A percentile compares a stretch with the other conserved stretches of the same genome.
phyloP scores from a whole-genome alignment of 2,329 filamentous ascomycete species.

The Alternaria alternata region DNA sequence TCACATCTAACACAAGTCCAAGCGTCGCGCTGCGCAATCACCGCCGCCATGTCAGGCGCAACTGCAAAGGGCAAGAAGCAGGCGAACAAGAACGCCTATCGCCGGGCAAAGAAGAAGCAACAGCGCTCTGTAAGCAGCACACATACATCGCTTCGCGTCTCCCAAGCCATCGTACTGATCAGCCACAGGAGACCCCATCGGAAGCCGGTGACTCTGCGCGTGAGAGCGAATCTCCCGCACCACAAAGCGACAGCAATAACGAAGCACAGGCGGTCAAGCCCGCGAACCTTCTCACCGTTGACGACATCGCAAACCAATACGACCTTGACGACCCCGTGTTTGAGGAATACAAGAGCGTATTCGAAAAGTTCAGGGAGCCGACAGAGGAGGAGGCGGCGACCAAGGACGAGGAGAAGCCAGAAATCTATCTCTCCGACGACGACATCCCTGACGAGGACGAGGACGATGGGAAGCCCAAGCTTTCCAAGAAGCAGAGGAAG shows the following conservation, averaged over 20 bases:
- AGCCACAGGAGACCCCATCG: slow-evolving; percentile 45
- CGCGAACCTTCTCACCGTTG: slow-evolving; percentile 47
- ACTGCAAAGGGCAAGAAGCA: slow-evolving; percentile 60
- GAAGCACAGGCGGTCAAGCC: slow-evolving; percentile 55
- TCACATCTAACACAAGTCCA: not conserved
- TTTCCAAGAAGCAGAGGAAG: slow-evolving; percentile 96
- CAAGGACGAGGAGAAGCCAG: slow-evolving; percentile 72
- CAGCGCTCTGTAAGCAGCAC: slow-evolving; percentile 68
- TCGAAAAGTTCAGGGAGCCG: slow-evolving; percentile 72
- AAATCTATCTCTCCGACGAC: slow-evolving; percentile 83
- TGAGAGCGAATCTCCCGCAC: slow-evolving; percentile 50
- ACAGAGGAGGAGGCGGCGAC: slow-evolving; percentile 67
- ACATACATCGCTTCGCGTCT: not conserved
- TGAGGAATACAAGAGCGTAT: slow-evolving; percentile 82
- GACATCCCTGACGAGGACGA: slow-evolving; percentile 87
- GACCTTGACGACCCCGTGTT: slow-evolving; percentile 79
- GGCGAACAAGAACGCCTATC: slow-evolving; percentile 92
- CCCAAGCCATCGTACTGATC: slow-evolving; percentile 26
- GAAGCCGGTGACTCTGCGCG: slow-evolving; percentile 43
- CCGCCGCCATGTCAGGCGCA: slow-evolving; percentile 40
- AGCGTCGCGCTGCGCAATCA: slow-evolving; percentile 18
- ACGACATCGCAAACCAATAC: slow-evolving; percentile 57
- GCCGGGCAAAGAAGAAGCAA: slow-evolving; percentile 93
- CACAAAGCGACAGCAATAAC: slow-evolving; percentile 46
- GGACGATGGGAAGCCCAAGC: slow-evolving; percentile 71